These are phyloP conservation scores for Candida bentonensis DNA, from an alignment of 805 yeast genomes.

Conservation along the genomic window DNA sequence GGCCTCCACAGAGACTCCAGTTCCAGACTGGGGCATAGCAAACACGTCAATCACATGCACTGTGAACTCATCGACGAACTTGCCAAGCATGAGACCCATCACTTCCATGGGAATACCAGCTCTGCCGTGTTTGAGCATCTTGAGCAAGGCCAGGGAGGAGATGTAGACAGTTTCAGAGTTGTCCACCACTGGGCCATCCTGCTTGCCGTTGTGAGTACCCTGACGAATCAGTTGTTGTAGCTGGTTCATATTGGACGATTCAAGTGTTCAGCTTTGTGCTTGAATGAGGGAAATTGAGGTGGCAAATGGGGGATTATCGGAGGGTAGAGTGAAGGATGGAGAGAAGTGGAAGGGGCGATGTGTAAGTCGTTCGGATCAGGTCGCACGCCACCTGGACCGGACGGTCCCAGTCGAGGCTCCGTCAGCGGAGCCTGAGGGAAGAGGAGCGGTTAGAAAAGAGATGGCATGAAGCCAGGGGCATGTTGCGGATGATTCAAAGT, in stretches of 20 bases:
- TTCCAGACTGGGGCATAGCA: conserved; percentile 86
- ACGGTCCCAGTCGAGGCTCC: no score
- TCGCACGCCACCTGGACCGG: no score
- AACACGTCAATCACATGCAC: conserved; percentile 70
- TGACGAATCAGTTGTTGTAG: not conserved
- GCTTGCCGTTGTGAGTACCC: not conserved
- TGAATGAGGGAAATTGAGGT: no score
- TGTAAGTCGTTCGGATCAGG: no score
- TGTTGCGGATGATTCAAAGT: no score
- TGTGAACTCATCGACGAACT: conserved; percentile 32
- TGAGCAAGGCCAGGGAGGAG: conserved; percentile 69
- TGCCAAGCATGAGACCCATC: conserved; percentile 92
- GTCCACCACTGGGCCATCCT: conserved; percentile 64
- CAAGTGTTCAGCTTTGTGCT: no score
- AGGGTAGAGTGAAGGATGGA: no score
- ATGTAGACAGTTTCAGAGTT: conserved; percentile 79
- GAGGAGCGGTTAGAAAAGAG: no score
- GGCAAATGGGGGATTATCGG: no score
- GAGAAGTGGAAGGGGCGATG: no score
- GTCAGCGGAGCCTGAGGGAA: no score
- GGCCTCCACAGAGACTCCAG: conserved; percentile 92
- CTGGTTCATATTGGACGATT: not conserved
- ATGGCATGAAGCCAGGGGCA: no score
- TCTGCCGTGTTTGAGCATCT: conserved; percentile 78
- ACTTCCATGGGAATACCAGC: conserved; percentile 80